Percentiles rank a stretch among this genome's conserved stretches.
phyloP scores from a whole-genome alignment of 139 green algal genomes.

The Ostreobium quekettii region DNA sequence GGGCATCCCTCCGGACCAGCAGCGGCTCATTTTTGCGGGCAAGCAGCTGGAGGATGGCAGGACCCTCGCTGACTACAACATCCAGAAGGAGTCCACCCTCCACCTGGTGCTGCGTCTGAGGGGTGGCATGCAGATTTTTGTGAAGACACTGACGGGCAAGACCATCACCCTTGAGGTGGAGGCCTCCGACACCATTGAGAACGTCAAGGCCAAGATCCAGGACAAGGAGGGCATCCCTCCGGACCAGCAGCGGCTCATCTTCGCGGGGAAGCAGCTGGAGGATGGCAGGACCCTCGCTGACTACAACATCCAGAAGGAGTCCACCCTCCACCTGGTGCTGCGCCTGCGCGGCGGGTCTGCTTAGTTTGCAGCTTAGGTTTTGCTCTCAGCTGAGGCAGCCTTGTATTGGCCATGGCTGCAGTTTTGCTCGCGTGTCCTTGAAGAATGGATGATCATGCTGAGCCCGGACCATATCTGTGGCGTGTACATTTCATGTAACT shows the following conservation, averaged over 20 bases:
- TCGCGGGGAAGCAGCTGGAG: slow-evolving; percentile 94
- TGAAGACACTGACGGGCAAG: slow-evolving; percentile 84
- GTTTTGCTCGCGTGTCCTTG: no score
- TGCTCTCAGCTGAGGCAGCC: no score
- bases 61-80: slow-evolving; percentile 96
- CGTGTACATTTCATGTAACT: no score
- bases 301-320: slow-evolving; percentile 99
- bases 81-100: slow-evolving; percentile 89
- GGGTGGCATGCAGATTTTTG: slow-evolving; percentile 79
- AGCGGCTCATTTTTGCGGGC: slow-evolving; percentile 93
- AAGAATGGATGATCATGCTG: no score
- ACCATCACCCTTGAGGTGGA: slow-evolving; percentile 56
- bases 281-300: slow-evolving; percentile 90
- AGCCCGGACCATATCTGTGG: no score
- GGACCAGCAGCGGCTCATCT: slow-evolving; percentile 95
- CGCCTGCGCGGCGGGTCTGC: slow-evolving; percentile 47
- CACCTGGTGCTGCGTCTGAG: slow-evolving; percentile 62
- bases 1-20: slow-evolving; percentile 90
- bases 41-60: slow-evolving; percentile 95
- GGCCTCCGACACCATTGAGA: slow-evolving; percentile 75
- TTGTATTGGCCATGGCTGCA: no score
- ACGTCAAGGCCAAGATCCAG: slow-evolving; percentile 92
- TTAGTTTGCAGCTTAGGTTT: no score
- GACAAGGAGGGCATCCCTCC: slow-evolving; percentile 93
- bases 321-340: slow-evolving; percentile 64